Evolutionary conservation across 129 eudicot genomes (phyloP).

Genomic region (Ambrosia trifida): DNA sequence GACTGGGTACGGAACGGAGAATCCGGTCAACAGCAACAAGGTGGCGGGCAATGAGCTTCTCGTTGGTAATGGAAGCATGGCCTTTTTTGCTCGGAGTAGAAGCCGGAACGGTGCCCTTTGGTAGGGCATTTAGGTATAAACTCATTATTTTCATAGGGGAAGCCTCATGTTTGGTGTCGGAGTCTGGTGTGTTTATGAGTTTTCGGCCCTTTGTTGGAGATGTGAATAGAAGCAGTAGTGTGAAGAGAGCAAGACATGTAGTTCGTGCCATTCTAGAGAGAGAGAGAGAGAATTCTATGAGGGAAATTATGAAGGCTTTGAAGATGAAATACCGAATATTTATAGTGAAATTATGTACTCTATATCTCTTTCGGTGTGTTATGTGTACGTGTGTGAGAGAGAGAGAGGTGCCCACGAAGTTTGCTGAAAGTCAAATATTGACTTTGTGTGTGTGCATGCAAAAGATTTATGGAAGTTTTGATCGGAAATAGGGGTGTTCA

Average conservation of each 20-base stretch:
- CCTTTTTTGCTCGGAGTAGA: constrained; percentile 70
- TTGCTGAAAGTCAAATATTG: constrained; percentile 37
- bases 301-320: not conserved
- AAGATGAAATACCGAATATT: constrained; percentile 1
- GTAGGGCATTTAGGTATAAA: constrained; percentile 51
- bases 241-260: constrained; percentile 9
- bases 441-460: constrained; percentile 12
- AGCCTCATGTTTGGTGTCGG: not conserved
- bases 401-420: constrained; percentile 30
- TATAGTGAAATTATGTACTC: not conserved
- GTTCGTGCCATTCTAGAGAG: constrained; percentile 25
- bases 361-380: not conserved
- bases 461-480: too few relatives aligned
- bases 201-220: constrained; percentile 24
- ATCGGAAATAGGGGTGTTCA: too few relatives aligned
- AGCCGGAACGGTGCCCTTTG: constrained; percentile 58
- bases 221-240: constrained; percentile 23
- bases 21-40: constrained; percentile 60
- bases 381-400: not conserved
- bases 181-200: constrained; percentile 7
- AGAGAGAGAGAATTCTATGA: not conserved
- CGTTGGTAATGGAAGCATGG: constrained; percentile 38
- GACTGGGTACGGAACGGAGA: constrained; percentile 86
- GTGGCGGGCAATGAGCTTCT: constrained; percentile 62
- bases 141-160: constrained; percentile 18